Evolutionary conservation across 2,329 filamentous ascomycete genomes (phyloP).

Genomic region (Penicillium sumatraense): DNA sequence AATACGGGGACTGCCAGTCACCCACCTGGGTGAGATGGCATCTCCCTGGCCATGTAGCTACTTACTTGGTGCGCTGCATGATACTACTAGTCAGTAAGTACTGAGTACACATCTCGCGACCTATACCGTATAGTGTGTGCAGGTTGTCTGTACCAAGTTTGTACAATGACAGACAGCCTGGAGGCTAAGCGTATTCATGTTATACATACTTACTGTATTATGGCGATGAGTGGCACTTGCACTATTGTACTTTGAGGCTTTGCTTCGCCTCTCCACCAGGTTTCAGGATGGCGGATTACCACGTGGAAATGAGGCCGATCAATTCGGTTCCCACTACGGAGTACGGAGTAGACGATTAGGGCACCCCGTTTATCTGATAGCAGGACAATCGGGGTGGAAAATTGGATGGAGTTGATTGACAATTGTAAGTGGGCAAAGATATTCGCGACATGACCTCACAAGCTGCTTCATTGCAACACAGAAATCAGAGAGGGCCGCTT

Average conservation of each 20-base stretch:
- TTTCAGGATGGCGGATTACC: constrained; percentile 5
- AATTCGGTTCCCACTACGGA: not conserved
- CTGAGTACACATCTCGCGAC: not conserved
- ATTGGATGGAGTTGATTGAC: not conserved
- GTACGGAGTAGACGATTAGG: not conserved
- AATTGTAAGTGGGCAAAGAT: not conserved
- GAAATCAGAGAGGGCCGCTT: not conserved
- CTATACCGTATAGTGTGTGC: not conserved
- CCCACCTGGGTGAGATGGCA: no score
- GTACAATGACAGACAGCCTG: no score
- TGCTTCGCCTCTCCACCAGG: constrained; percentile 2
- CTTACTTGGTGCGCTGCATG: no score
- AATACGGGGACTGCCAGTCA: no score
- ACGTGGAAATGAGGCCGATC: constrained; percentile 6
- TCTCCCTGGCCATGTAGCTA: no score
- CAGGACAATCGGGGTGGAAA: not conserved
- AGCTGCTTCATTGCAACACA: not conserved
- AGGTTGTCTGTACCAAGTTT: not conserved
- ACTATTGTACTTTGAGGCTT: not conserved
- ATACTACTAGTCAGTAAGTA: no score
- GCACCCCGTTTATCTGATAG: not conserved
- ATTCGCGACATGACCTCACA: not conserved
- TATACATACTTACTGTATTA: no score
- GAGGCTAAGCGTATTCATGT: no score
- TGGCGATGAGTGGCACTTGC: not conserved